Base-by-base conservation (phyloP, 257 asterid species). In the Ilex aquifolium region DNA sequence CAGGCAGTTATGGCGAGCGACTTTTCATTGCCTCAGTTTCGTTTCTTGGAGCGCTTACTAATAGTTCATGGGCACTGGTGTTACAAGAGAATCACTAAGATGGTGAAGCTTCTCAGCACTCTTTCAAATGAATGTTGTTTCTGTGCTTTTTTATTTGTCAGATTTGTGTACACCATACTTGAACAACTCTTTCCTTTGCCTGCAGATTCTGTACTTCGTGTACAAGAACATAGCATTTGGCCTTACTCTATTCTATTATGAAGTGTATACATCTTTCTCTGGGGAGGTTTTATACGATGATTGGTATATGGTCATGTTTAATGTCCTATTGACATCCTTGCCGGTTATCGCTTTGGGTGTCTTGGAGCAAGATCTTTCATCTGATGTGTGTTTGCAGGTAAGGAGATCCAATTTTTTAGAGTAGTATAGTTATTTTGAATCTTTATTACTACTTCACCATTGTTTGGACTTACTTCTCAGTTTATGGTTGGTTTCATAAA, bases 1-100 rank as follows among this genome's bases (percentile, higher is more conserved):
- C 83, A 85, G 78, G 93, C 93, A 15, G 93, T 82, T 0, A 85
- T 85, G 93, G 93, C 93, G 12, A 82, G 89, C 52, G 93, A 85
- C 53, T 85, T 85, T 59, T 78, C 93, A 0, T 66, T 85, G 72
- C 84, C 87, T 44, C 85, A 82, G 30, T 85, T 85, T 61, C 79
- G 81, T 13, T 82, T 80, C 69, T 53, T 85, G 89, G 93, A 82
- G 69, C 62, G 84, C 17, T 53, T 85, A 65, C 69, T 85, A 3
- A 71, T 85, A 56, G 83, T 82, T 54, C 93, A 85, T 39, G 89
- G 89, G 11, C 93, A 85, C 6, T 85, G 87, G 87, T 82, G 89
- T 65, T 85, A 82, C 76, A 74, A 74, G 69, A 80, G 93, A 77
- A 85, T 85, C 27, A 72, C 92, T 13, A 75, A 78, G 65, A 78